Conservation (phyloP, 495 filamentous ascomycete genomes). For the Penicillium coprophilum region DNA sequence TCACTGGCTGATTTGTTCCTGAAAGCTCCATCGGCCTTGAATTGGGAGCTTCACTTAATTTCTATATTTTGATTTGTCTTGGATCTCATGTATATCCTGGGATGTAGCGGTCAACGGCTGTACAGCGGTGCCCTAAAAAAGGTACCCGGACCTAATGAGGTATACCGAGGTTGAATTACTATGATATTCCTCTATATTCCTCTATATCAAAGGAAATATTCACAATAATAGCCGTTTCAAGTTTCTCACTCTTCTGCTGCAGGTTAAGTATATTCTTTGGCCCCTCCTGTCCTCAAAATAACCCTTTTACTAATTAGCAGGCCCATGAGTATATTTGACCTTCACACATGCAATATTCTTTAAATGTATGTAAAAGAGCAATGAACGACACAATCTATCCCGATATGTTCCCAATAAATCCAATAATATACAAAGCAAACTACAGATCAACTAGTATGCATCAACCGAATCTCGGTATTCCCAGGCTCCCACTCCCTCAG, state of each 20-base stretch:
- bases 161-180: slow-evolving; percentile 1
- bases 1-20: slow-evolving; percentile 19
- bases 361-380: neutral
- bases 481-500: slow-evolving; percentile 83
- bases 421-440: slow-evolving; percentile 6
- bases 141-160: neutral
- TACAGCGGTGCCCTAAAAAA: neutral
- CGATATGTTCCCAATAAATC: neutral
- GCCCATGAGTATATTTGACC: neutral
- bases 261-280: neutral
- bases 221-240: neutral
- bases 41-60: slow-evolving; percentile 23
- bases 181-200: no score
- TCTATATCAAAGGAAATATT: neutral
- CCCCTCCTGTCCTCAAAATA: neutral
- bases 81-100: neutral
- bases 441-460: slow-evolving; percentile 44
- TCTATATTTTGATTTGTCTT: slow-evolving; percentile 8
- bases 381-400: slow-evolving; percentile 1
- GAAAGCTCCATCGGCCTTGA: slow-evolving; percentile 1
- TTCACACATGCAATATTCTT: neutral
- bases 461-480: slow-evolving; percentile 58
- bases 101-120: slow-evolving; percentile 19
- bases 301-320: neutral
- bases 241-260: neutral